A percentile compares a stretch with the other conserved stretches of the same genome.
Evolutionary conservation across 2,329 filamentous ascomycete genomes (phyloP).

Genomic region (Trichoderma sp.): DNA sequence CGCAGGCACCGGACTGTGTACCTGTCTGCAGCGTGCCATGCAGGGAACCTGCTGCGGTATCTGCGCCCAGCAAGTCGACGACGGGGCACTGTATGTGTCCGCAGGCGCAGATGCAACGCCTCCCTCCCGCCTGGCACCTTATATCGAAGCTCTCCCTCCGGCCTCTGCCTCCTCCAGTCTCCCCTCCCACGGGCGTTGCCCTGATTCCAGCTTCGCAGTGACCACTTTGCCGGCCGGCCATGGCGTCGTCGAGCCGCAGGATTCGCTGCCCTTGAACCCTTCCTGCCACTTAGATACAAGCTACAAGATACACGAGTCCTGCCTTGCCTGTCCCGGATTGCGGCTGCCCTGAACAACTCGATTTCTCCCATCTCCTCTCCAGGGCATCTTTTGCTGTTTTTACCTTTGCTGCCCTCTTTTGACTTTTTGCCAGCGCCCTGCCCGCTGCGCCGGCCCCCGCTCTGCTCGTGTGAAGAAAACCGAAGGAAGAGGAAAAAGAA

Average conservation of each 20-base stretch:
- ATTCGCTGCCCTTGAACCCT: conserved; percentile 1
- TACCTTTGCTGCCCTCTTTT: not conserved
- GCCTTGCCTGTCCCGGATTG: not conserved
- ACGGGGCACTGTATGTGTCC: not conserved
- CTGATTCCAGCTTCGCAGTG: not conserved
- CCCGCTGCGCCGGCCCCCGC: not conserved
- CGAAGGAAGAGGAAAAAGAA: not conserved
- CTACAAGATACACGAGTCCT: not conserved
- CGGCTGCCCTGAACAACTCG: not conserved
- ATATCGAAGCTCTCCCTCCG: conserved; percentile 6
- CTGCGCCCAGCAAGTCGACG: not conserved
- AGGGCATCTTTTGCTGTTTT: not conserved
- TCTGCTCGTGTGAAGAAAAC: not conserved
- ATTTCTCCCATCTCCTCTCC: not conserved
- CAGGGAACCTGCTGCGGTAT: not conserved
- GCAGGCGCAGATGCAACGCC: not conserved
- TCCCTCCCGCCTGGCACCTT: not conserved
- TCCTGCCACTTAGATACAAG: not conserved
- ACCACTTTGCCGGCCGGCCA: not conserved
- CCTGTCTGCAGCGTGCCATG: not conserved
- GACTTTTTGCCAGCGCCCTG: not conserved
- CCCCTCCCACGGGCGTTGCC: conserved; percentile 8
- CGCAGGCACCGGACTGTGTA: not conserved
- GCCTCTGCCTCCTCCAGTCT: not conserved
- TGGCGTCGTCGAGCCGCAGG: conserved; percentile 15